Base-by-base conservation (phyloP, 2,329 filamentous ascomycete species). In the Aspergillus ibericus region DNA sequence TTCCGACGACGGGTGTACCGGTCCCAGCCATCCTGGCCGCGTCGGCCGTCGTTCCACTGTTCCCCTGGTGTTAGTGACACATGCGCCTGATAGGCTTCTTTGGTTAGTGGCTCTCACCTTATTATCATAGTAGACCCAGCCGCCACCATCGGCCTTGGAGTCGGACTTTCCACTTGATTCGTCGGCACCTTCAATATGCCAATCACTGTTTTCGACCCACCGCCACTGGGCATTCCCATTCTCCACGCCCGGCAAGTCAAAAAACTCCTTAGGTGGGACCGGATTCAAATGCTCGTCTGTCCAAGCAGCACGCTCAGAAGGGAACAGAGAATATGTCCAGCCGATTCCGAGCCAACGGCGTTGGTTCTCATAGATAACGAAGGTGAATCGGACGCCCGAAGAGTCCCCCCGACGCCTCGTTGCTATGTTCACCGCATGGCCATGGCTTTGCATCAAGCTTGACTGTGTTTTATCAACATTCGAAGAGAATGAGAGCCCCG, bases 41-140 rank as follows among this genome's bases (percentile, higher is more conserved):
- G 85, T 15, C 90, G 88, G 16, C 93, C 93, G 66, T 91, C 89
- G 72, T 92, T 88, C 95, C 95, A 99, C 89, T 96, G 50, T 55
- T 9, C 20, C 34, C 25, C 18, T 9, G 22, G 42, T 18, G 36
- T 52, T 18, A 32, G 25, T 38, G 25, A 54, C 10, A 55, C 27
- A 38, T 12, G 32, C 7, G 18, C 8, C n/a, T 40, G 36, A 40
- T 4, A 40, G 36, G n/a, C 29, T 32, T 18, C 35, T 38, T 38
- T 10, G 35, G 9, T 15, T 15, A 16, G 13, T 16, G 15, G 15
- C 35, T 47, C 42, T 20, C 78, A 92, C 91, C 87, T 96, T 97
- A 73, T 93, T 98, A 70, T 99, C 95, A 72, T 97, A 99, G 75
- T 95, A 99, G 36, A 96, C 91, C 95, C 95, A 99, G 1, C 93